Percentiles rank a stretch among this genome's conserved stretches.
phyloP scores from a whole-genome alignment of 768 basidiomycete species.

The Mycena floridula region DNA sequence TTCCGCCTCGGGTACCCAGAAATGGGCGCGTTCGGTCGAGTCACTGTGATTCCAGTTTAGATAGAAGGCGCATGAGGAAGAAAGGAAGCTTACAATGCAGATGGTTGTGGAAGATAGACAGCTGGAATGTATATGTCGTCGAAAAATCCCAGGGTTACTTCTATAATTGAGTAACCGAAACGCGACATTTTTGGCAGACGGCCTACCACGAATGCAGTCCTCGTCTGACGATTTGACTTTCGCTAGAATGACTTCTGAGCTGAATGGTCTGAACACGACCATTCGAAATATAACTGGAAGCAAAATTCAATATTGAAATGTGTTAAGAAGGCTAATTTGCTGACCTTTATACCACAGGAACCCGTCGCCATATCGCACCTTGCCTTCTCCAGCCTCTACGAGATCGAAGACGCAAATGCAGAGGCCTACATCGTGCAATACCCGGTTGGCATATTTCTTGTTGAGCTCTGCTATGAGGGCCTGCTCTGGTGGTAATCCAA shows the following conservation, averaged over 20 bases:
- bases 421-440: conserved; percentile 86
- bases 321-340: conserved; percentile 8
- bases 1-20: conserved; percentile 69
- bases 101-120: conserved; percentile 74
- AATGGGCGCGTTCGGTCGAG: conserved; percentile 75
- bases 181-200: background rate
- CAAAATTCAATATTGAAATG: conserved; percentile 3
- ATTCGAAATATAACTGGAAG: conserved; percentile 76
- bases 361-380: conserved; percentile 91
- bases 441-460: conserved; percentile 92
- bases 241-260: conserved; percentile 84
- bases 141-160: conserved; percentile 89
- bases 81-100: conserved; percentile 55
- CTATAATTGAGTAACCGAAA: background rate
- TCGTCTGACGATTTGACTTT: conserved; percentile 85
- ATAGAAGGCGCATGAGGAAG: background rate
- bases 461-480: conserved; percentile 85
- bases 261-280: conserved; percentile 88
- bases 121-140: conserved; percentile 87
- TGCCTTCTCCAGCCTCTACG: conserved; percentile 81
- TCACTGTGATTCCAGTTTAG: conserved; percentile 40
- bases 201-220: conserved; percentile 77
- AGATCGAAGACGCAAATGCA: conserved; percentile 90
- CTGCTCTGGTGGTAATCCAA: conserved; percentile 68
- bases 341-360: conserved; percentile 91